Percentiles rank a stretch among this genome's conserved stretches.
These are phyloP conservation scores for Starmerella bacillaris DNA, from an alignment of 805 yeast genomes.

Conservation along the genomic window DNA sequence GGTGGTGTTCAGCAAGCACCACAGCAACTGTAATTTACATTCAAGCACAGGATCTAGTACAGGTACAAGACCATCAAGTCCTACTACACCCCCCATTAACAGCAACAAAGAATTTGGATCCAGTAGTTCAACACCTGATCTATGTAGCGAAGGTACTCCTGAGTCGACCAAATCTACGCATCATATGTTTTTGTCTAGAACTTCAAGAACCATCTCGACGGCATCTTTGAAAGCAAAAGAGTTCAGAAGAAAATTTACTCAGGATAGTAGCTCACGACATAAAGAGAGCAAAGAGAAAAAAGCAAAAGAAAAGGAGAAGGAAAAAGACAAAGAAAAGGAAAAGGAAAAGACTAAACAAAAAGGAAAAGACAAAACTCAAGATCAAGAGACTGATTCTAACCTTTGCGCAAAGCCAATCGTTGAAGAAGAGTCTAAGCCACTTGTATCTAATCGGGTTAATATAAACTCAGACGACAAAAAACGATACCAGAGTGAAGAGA, in stretches of 20 bases:
- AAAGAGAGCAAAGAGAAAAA: not conserved
- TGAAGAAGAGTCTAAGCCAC: too few relatives aligned
- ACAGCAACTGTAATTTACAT: not conserved
- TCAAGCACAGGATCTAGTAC: not conserved
- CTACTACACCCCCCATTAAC: slow-evolving; percentile 1
- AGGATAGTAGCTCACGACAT: not conserved
- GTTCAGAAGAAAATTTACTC: slow-evolving; percentile 1
- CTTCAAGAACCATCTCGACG: not conserved
- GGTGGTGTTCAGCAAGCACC: not conserved
- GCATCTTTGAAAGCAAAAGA: not conserved
- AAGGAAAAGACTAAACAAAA: not conserved
- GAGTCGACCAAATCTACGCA: slow-evolving; percentile 1
- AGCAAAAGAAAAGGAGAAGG: not conserved
- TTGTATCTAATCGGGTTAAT: too few relatives aligned
- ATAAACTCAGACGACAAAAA: not conserved
- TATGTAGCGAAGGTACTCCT: not conserved
- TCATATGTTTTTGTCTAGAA: slow-evolving; percentile 1
- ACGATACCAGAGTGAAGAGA: not conserved
- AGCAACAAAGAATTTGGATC: not conserved
- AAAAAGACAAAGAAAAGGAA: not conserved
- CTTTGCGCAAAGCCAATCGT: too few relatives aligned
- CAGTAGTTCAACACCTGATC: not conserved
- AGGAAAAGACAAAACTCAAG: not conserved
- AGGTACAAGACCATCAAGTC: not conserved
- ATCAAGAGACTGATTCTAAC: not conserved